Evolutionary conservation across 257 asterid species (phyloP), one percentile per base, ranked within the genome.

Genomic region (Oldenlandia corymbosa): DNA sequence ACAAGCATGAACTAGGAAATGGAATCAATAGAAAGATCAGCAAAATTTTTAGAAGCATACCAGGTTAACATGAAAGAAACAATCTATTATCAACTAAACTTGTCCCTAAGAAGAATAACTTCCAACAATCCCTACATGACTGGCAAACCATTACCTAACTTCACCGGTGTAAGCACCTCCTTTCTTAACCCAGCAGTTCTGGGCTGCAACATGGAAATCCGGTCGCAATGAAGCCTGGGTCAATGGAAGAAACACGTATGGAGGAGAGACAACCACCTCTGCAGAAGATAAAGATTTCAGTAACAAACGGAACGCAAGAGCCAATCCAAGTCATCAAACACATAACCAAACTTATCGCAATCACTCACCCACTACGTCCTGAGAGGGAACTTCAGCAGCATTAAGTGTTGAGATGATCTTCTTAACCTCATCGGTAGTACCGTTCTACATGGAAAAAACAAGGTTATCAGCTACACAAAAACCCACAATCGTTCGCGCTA

Each of bases 121-220:
- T 20, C 30, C 14, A 46, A 59, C 18, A 39, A 23, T 9, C 39
- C 20, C 27, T 54, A 34, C 1, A 16, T 10, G 34, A 14, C 12
- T 13, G 51, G n/a, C 39, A 34, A 31, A 68, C 27, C 54, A 83
- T 14, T 80, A 85, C 97, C 99, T 90, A 76, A 93, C 70, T 76
- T 93, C 99, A 52, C 99, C 99, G 0, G 97, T 93, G 81, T 71
- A 93, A 75, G 99, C 99, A 74, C 99, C 99, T 2, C 99, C 97
- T 68, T 93, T 90, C 92, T 81, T 93, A 43, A 93, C 90, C 99
- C 99, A 90, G 62, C 97, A 93, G 60, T 93, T 93, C 78, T 93
- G 99, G 58, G 99, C 97, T 24, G 99, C 99, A 45, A 90, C 92
- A 50, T 81, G 88, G 85, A 90, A 85, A 41, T 90, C 99, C 48